A percentile compares a stretch with the other conserved stretches of the same genome.
These are phyloP conservation scores for Psidium guajava DNA, from an alignment of 345 rosid species.

Conservation along the genomic window DNA sequence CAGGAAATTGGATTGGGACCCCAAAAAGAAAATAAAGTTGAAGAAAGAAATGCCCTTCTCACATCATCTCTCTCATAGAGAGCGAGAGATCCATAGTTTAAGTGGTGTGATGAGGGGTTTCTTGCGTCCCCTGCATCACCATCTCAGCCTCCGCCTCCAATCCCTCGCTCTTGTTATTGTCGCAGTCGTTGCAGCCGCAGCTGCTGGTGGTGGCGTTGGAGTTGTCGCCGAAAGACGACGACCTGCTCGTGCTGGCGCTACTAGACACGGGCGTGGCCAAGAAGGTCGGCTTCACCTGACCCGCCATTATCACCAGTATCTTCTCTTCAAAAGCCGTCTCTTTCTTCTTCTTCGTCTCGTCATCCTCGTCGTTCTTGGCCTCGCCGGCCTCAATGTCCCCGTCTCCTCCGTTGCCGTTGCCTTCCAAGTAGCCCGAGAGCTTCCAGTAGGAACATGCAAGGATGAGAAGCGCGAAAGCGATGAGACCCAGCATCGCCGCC, in stretches of 20 bases:
- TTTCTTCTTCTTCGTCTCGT: constrained; percentile 6
- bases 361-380: constrained; percentile 21
- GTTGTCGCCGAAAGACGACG: constrained; percentile 34
- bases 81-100: neutral
- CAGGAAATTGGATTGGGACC: neutral
- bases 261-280: constrained; percentile 59
- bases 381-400: constrained; percentile 61
- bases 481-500: constrained; percentile 93
- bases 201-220: neutral
- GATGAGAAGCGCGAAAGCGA: constrained; percentile 83
- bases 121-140: neutral
- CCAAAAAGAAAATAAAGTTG: neutral
- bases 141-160: constrained; percentile 7
- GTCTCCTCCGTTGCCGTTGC: constrained; percentile 10
- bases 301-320: constrained; percentile 88
- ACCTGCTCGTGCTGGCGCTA: constrained; percentile 5
- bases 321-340: constrained; percentile 43
- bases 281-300: constrained; percentile 68
- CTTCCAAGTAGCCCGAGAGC: constrained; percentile 67
- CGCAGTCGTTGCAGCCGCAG: constrained; percentile 18
- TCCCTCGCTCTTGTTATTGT: constrained; percentile 13
- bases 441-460: constrained; percentile 97
- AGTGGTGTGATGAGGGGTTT: neutral
- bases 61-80: neutral
- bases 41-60: neutral